Conservation (phyloP, 2,329 filamentous ascomycete species). For the Penicillium fuscoglaucum region DNA sequence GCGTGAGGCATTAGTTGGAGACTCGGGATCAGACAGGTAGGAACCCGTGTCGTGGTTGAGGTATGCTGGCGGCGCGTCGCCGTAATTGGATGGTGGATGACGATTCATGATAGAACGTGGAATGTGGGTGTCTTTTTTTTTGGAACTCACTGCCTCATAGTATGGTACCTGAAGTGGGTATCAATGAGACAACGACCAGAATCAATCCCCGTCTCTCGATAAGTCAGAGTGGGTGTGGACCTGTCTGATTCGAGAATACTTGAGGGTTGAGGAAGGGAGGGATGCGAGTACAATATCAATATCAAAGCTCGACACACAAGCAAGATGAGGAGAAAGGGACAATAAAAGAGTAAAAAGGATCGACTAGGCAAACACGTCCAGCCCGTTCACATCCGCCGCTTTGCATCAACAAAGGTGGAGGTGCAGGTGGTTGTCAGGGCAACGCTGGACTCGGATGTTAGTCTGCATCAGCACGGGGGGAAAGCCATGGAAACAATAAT, state of each 20-base stretch:
- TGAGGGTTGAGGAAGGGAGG: slow-evolving; percentile 15
- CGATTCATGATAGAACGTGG: slow-evolving; percentile 28
- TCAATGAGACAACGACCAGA: slow-evolving; percentile 5
- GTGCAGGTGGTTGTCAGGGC: slow-evolving; percentile 21
- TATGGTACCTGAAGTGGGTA: slow-evolving; percentile 3
- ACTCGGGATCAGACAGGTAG: slow-evolving; percentile 34
- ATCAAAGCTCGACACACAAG: slow-evolving; percentile 2
- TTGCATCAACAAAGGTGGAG: slow-evolving; percentile 28
- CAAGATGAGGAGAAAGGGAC: slow-evolving; percentile 3
- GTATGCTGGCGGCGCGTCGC: slow-evolving; percentile 48
- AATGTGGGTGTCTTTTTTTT: slow-evolving; percentile 15
- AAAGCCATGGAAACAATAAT: not conserved
- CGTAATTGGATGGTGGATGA: slow-evolving; percentile 37
- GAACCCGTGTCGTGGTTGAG: slow-evolving; percentile 32
- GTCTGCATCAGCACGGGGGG: slow-evolving; percentile 10
- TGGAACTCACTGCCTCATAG: slow-evolving; percentile 21
- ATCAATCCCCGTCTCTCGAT: not conserved
- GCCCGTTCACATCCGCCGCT: slow-evolving; percentile 18
- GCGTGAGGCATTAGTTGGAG: slow-evolving; percentile 26
- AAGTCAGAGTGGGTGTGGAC: slow-evolving; percentile 4
- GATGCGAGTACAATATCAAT: slow-evolving; percentile 9
- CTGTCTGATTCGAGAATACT: slow-evolving; percentile 13
- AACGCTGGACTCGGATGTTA: slow-evolving; percentile 8
- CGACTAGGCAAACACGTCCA: slow-evolving; percentile 11
- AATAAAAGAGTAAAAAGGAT: slow-evolving; percentile 5